Evolutionary conservation across 331 rosid genomes (phyloP), one percentile per base, ranked within the genome.

Genomic region (Malus hybrid): DNA sequence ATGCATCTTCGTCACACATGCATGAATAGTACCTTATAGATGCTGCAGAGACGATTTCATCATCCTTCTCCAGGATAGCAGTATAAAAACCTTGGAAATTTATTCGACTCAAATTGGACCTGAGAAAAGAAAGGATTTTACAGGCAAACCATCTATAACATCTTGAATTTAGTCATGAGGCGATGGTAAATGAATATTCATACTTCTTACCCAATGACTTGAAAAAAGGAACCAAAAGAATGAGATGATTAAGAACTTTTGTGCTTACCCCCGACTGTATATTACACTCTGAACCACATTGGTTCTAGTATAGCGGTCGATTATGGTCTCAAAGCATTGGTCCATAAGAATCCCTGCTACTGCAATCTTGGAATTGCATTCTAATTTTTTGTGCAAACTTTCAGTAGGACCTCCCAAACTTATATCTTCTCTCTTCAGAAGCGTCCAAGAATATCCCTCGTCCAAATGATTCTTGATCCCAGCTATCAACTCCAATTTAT

Each of bases 21-120:
- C 19, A 27, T 27, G 66, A 62, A 6, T 0, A 11, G 18, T 80
- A 80, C 86, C 90, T 86, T 19, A 87, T 4, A 65, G 70, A 31
- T 67, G 90, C 84, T 20, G 77, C 82, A 11, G 67, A 66, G 31
- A 87, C 4, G 8, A 84, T 13, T 48, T 70, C 79, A 3, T 87
- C 84, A 68, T 73, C 75, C 78, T 82, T 77, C 78, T 87, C 85
- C 13, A 84, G 61, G 65, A 82, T 31, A 61, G 85, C 81, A 15
- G 84, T 73, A 68, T 78, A 65, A 67, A 84, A 87, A 2, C 79
- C 77, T 36, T 60, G 14, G 42, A 80, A 84, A 60, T 87, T 59
- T 10, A 83, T 16, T 61, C 87, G 61, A 10, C 44, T n/a, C 27
- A 81, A 70, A 50, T 81, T 70, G 46, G 85, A 75, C 8, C 82